Evolutionary conservation across 768 basidiomycete genomes (phyloP), one percentile per base, ranked within the genome.

Genomic region (Hemileccinum impolitum): DNA sequence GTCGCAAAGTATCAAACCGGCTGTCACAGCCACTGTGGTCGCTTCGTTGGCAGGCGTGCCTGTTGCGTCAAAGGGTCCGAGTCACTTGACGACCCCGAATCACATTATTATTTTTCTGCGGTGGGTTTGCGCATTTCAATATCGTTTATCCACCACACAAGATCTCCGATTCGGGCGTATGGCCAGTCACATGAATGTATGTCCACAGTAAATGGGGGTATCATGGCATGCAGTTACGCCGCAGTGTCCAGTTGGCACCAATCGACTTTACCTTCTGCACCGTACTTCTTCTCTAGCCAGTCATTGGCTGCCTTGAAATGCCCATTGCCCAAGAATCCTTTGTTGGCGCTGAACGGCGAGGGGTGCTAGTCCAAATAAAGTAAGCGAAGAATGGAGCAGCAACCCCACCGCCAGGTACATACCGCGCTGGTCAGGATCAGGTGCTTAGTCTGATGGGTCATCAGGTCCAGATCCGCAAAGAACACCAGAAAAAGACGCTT

Each of bases 271-370:
- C 78, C 82, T 35, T 81, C 82, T 21, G 72, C 57, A 6, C 93
- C 94, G 60, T 96, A 94, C 58, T 81, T 82, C 49, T 75, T 61
- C 63, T 80, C 79, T 21, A 97, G 72, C 94, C 94, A 97, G 47
- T 85, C 78, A 62, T 96, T 95, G 37, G 92, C 89, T 50, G 78
- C 72, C 61, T 76, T 81, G 72, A 97, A 97, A 70, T 96, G 94
- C 43, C 81, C 82, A 65, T 94, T 94, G 42, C 90, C 92, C 54
- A 90, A 66, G 72, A 94, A 96, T 10, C 94, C 93, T 49, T 77
- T 76, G 54, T 77, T 69, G 4, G 87, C 93, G 45, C 87, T 84
- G 15, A 83, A 70, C 6, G 93, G 94, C 25, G 87, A 91, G 15
- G 93, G 93, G 69, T 96, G 93, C 80, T 89, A 68, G 28, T 58